phyloP scores from a whole-genome alignment of 1,139 yeast species.

The Komagataea norvegica region DNA sequence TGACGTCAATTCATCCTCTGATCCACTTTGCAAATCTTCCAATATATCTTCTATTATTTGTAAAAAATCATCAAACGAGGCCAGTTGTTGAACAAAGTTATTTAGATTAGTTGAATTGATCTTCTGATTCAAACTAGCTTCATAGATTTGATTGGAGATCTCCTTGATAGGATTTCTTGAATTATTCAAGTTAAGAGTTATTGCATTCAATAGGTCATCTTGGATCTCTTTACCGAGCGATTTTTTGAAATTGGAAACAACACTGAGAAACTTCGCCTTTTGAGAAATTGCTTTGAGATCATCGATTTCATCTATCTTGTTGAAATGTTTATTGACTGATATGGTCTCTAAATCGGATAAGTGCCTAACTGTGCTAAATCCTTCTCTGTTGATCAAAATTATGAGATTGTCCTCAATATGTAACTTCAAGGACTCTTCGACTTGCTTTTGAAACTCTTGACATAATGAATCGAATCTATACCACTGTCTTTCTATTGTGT shows the following conservation, averaged over 20 bases:
- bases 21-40: conserved; percentile 6
- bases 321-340: conserved; percentile 19
- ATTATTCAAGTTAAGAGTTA: conserved; percentile 15
- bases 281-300: conserved; percentile 11
- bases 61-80: conserved; percentile 27
- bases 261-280: conserved; percentile 20
- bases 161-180: conserved; percentile 22
- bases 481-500: conserved; percentile 44
- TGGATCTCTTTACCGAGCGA: conserved; percentile 24
- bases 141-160: conserved; percentile 33
- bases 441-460: conserved; percentile 56
- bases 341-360: conserved; percentile 28
- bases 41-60: conserved; percentile 17
- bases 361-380: conserved; percentile 27
- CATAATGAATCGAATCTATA: conserved; percentile 57
- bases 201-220: conserved; percentile 16
- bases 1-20: not conserved
- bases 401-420: conserved; percentile 23
- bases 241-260: conserved; percentile 23
- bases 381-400: conserved; percentile 24
- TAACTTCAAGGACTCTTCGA: conserved; percentile 50
- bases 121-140: conserved; percentile 28
- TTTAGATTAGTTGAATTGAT: conserved; percentile 30
- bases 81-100: conserved; percentile 30
- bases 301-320: conserved; percentile 5